Base-by-base conservation (phyloP, 2,329 filamentous ascomycete genomes). In the Penicillium sp. region DNA sequence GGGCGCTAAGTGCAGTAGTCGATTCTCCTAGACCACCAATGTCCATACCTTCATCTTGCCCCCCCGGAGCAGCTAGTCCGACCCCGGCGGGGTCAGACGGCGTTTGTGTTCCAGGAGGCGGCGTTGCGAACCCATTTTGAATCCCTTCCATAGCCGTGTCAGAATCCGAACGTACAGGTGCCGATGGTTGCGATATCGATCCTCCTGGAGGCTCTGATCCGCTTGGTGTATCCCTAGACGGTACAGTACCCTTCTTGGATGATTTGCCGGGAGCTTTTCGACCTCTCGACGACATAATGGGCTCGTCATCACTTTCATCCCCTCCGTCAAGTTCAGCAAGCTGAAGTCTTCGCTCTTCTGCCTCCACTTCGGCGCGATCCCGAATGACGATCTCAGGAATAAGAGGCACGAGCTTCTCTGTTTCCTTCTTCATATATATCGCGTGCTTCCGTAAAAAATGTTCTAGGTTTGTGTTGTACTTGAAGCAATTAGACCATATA, bases 401-500 rank as follows among this genome's bases (percentile, higher is more conserved):
- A 46, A 98, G 82, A 6, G 93, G 93, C 15, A 97, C 93, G 47
- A 99, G 86, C 77, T 97, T 98, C 79, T 98, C 94, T 0, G 95
- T 96, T 79, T 98, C 93, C 75, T 95, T 98, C 68, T 93, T 89
- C 95, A 99, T 98, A 67, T 93, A 91, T 62, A 96, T 89, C 13
- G 95, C 95, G 84, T 97, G 96, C 73, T 95, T 93, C 48, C 95
- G 88, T 54, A 98, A 83, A 29, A 91, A 92, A 72, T 97, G 93
- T 64, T 89, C 88, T 69, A 92, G 90, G 66, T 96, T 93, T 67
- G 92, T 91, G 75, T 99, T 99, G 78, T 98, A 99, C 71, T 91
- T 93, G 60, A 99, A 83, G 75, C 95, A 99, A 73, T 99, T 99
- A 60, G 93, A 88, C 95, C 95, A 99, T 56, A 99, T 98, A 55